phyloP scores from a whole-genome alignment of 1,284 basidiomycete genomes.

The Trichosporon sp. region DNA sequence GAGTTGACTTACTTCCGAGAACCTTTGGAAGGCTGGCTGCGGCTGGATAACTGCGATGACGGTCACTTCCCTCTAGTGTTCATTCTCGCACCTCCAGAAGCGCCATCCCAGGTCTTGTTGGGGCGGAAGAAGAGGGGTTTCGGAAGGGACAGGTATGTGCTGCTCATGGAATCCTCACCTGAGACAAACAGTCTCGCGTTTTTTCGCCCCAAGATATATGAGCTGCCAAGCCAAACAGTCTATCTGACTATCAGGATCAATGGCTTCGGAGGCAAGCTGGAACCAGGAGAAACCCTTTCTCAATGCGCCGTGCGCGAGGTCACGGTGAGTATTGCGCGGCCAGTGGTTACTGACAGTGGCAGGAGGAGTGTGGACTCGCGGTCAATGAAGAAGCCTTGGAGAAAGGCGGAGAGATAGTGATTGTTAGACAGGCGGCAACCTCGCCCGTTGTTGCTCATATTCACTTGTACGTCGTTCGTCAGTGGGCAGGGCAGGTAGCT shows the following conservation, averaged over 20 bases:
- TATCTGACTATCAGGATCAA: conserved; percentile 61
- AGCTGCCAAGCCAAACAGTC: no score
- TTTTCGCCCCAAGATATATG: no score
- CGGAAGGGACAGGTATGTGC: conserved; percentile 63
- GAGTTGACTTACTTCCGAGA: background rate
- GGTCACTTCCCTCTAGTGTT: conserved; percentile 19
- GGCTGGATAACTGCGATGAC: background rate
- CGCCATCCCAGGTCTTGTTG: conserved; percentile 60
- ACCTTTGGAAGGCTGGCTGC: background rate
- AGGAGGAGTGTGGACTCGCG: conserved; percentile 77
- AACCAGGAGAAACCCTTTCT: conserved; percentile 64
- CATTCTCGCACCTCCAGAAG: background rate
- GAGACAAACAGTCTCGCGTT: no score
- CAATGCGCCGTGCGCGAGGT: conserved; percentile 69
- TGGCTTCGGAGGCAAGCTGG: conserved; percentile 74
- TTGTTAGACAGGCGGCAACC: background rate
- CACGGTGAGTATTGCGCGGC: conserved; percentile 27
- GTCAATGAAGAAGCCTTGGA: conserved; percentile 53
- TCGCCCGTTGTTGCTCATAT: background rate
- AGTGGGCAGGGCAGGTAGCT: conserved; percentile 31
- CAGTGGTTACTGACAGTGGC: background rate
- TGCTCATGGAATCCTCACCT: no score
- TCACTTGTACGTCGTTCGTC: background rate
- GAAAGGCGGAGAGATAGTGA: conserved; percentile 30
- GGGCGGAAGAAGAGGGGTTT: conserved; percentile 74